Percentiles rank a stretch among this genome's conserved stretches.
These are phyloP conservation scores for Leishmania arabica DNA, from an alignment of 208 protist genomes.

Conservation along the genomic window DNA sequence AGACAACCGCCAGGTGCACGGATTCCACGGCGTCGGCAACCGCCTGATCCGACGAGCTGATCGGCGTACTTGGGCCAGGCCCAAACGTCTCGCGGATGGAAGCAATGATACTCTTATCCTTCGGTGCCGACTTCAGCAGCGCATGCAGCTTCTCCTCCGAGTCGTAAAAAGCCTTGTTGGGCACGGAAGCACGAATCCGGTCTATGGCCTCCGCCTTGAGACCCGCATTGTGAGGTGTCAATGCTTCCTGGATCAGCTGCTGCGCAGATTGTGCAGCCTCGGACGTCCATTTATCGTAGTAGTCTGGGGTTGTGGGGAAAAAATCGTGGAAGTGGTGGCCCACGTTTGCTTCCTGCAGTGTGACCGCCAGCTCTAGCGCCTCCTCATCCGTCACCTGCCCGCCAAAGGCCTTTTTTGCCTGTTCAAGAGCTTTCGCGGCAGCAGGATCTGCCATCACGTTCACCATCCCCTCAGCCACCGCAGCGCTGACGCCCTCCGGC, in stretches of 20 bases:
- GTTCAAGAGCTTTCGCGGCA: slow-evolving; percentile 27
- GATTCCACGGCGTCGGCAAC: slow-evolving; percentile 55
- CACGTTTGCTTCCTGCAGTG: slow-evolving; percentile 65
- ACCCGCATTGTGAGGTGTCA: slow-evolving; percentile 34
- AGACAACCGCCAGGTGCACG: slow-evolving; percentile 41
- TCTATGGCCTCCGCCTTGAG: slow-evolving; percentile 52
- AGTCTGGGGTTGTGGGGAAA: slow-evolving; percentile 49
- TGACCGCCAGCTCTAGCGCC: slow-evolving; percentile 64
- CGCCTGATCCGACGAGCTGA: slow-evolving; percentile 65
- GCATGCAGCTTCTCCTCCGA: slow-evolving; percentile 64
- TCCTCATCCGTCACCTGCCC: slow-evolving; percentile 70
- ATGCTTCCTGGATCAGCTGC: slow-evolving; percentile 47
- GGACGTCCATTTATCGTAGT: slow-evolving; percentile 75
- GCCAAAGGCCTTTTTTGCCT: slow-evolving; percentile 64
- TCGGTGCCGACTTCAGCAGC: slow-evolving; percentile 53
- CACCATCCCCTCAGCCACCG: slow-evolving; percentile 57
- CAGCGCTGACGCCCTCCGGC: slow-evolving; percentile 30
- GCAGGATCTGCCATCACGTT: slow-evolving; percentile 44
- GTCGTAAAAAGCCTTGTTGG: slow-evolving; percentile 68
- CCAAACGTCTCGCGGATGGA: slow-evolving; percentile 67
- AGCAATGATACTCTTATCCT: slow-evolving; percentile 57
- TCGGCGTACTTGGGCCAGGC: slow-evolving; percentile 46
- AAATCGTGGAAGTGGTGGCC: slow-evolving; percentile 85
- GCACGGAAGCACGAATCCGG: slow-evolving; percentile 49
- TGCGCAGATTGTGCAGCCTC: slow-evolving; percentile 34